These are phyloP conservation scores for Metarhizium humberi DNA, from an alignment of 2,329 filamentous ascomycete genomes.

Conservation along the genomic window DNA sequence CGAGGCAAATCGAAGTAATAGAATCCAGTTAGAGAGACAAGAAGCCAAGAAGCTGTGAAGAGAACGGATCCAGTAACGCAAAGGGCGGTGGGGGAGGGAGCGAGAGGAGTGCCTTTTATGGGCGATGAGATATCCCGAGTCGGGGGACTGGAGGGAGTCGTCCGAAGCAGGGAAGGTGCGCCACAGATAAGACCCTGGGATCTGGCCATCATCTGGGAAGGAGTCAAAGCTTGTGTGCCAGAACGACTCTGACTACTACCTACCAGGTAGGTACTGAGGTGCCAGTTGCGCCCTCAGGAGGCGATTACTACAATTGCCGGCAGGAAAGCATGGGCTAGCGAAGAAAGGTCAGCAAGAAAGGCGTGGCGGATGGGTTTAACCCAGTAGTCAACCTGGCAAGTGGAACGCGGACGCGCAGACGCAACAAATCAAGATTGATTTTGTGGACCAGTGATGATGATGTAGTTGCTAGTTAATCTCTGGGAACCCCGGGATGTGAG, in stretches of 20 bases:
- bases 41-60: not conserved
- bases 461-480: not conserved
- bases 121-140: not conserved
- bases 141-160: too few relatives aligned
- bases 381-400: not conserved
- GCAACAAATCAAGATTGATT: not conserved
- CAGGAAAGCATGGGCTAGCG: too few relatives aligned
- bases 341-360: not conserved
- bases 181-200: not conserved
- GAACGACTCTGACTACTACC: too few relatives aligned
- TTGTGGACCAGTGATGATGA: not conserved
- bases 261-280: too few relatives aligned
- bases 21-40: not conserved
- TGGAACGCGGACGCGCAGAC: not conserved
- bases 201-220: not conserved
- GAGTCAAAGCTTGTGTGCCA: not conserved
- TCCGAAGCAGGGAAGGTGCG: not conserved
- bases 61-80: not conserved
- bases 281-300: too few relatives aligned
- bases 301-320: too few relatives aligned
- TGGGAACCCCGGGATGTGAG: not conserved
- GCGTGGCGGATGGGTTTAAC: too few relatives aligned
- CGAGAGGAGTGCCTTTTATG: constrained; percentile 2
- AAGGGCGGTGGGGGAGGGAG: not conserved
- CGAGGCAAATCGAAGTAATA: not conserved